Base-by-base conservation (phyloP, 176 grass and related monocot species). In the Poa annua region DNA sequence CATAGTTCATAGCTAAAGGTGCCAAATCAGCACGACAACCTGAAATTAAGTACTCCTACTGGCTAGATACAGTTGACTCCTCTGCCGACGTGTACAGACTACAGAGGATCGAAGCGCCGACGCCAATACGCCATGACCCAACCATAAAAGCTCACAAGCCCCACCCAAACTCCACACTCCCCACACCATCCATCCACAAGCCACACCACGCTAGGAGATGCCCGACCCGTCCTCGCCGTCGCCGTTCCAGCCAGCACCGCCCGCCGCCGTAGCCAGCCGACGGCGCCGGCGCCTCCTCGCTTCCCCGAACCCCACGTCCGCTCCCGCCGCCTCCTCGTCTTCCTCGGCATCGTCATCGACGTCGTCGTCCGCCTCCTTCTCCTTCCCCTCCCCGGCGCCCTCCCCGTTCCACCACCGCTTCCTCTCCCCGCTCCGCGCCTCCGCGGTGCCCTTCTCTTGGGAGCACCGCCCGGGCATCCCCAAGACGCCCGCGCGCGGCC, bases 391-490 rank as follows among this genome's bases (percentile, higher is more conserved):
- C 16, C 77, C 88, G 20, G 68, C 53, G 42, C 76, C 85, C 29
- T 92, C 85, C 38, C 90, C 90, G 33, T 88, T 90, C 77, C 90
- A 81, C 82, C 82, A 87, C 85, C 87, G 65, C 56, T 87, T 88
- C 62, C 81, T 88, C 72, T 88, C 87, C 32, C 90, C 93, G 72
- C 70, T 88, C 25, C 78, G 84, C 73, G 32, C 80, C 80, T 92
- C 83, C 25, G 89, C 88, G 0, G 67, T 96, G 45, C 93, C 93
- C 17, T 92, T 96, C 90, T 92, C 93, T 26, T 96, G 93, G 93
- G 93, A 96, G 72, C 90, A 90, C 71, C 88, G 88, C 45, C 93
- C 93, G 0, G 93, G 93, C 57, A 88, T 96, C 76, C 93, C 93
- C 85, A 90, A 86, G 77, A 90, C 85, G 1, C 90, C 93, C 53